Evolutionary conservation across 2,329 filamentous ascomycete species (phyloP).

Genomic region (Blumeria graminis): DNA sequence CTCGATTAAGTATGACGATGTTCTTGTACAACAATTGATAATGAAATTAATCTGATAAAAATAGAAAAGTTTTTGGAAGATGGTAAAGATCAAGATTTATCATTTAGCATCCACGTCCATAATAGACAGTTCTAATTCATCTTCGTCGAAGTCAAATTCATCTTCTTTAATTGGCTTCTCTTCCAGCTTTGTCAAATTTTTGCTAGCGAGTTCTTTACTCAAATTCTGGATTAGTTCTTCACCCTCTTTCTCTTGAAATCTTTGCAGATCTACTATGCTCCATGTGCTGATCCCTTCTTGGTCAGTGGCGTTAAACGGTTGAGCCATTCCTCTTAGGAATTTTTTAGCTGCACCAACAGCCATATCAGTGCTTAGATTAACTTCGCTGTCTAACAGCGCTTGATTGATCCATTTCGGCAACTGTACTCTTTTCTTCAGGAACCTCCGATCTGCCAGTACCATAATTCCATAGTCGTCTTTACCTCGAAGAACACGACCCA

Average conservation of each 20-base stretch:
- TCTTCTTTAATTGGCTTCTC: slow-evolving; percentile 8
- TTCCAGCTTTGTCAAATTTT: neutral
- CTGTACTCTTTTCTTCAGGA: slow-evolving; percentile 74
- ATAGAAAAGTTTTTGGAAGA: no score
- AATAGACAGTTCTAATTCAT: slow-evolving; percentile 25
- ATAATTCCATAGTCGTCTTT: slow-evolving; percentile 99
- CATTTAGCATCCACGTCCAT: slow-evolving; percentile 16
- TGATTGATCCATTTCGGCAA: slow-evolving; percentile 94
- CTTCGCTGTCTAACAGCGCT: slow-evolving; percentile 60
- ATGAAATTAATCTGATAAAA: no score
- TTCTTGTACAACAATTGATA: no score
- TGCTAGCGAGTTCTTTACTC: slow-evolving; percentile 17
- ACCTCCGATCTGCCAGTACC: slow-evolving; percentile 85
- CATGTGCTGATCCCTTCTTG: slow-evolving; percentile 88
- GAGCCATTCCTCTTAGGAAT: slow-evolving; percentile 77
- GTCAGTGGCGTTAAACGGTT: slow-evolving; percentile 59
- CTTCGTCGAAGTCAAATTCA: slow-evolving; percentile 14
- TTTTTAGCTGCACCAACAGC: slow-evolving; percentile 70
- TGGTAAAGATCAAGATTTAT: no score
- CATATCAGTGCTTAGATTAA: slow-evolving; percentile 88
- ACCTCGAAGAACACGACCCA: slow-evolving; percentile 79
- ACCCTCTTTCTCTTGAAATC: slow-evolving; percentile 53
- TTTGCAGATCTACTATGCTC: slow-evolving; percentile 55
- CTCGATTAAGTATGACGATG: no score
- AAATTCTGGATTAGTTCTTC: slow-evolving; percentile 41